These are phyloP conservation scores for Xylariomycetidae sp. DNA, from an alignment of 2,329 filamentous ascomycete species.

Conservation along the genomic window DNA sequence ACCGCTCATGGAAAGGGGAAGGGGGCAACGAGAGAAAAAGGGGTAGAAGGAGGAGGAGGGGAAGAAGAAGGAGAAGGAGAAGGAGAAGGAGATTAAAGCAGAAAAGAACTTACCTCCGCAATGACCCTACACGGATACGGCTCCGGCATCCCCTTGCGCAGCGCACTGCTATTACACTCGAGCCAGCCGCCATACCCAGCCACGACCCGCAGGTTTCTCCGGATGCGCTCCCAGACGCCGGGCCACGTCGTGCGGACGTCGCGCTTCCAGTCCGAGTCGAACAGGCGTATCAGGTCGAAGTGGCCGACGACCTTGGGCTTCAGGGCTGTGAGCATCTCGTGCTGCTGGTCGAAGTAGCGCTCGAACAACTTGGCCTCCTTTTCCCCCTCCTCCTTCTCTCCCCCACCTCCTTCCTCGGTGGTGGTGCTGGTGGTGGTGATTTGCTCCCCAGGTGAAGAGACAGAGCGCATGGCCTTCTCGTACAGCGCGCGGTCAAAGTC, in stretches of 20 bases:
- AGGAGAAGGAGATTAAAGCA: constrained; percentile 4
- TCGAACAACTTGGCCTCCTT: constrained; percentile 70
- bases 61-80: background rate
- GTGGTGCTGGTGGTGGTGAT: constrained; percentile 23
- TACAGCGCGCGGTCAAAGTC: constrained; percentile 76
- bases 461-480: constrained; percentile 41
- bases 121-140: constrained; percentile 81
- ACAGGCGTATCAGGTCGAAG: constrained; percentile 84
- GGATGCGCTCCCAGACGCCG: constrained; percentile 68
- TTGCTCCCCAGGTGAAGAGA: background rate
- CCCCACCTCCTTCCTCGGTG: constrained; percentile 7
- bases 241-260: constrained; percentile 52
- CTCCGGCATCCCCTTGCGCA: constrained; percentile 86
- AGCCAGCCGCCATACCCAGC: constrained; percentile 73
- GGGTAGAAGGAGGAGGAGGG: background rate
- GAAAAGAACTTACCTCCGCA: constrained; percentile 56
- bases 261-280: constrained; percentile 64
- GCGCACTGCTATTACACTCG: constrained; percentile 82
- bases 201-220: constrained; percentile 70
- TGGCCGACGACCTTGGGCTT: constrained; percentile 81
- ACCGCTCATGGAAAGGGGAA: no score
- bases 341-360: constrained; percentile 85
- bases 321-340: constrained; percentile 70
- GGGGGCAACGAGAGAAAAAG: background rate
- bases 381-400: constrained; percentile 36